These are phyloP conservation scores for Talaromyces trachyspermus DNA, from an alignment of 495 filamentous ascomycete genomes.

Conservation along the genomic window DNA sequence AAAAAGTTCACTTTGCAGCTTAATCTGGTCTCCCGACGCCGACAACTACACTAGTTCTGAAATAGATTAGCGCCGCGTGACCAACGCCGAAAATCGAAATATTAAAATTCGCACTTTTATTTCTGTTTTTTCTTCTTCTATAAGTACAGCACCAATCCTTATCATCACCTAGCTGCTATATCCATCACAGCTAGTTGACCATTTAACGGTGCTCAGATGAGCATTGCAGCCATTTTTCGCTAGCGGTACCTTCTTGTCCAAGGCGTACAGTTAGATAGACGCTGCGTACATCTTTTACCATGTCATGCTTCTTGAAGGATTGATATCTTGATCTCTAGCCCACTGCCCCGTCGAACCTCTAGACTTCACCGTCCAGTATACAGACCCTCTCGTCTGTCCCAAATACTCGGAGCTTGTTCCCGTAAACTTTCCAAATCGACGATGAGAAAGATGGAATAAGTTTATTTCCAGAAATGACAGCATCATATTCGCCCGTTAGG, in stretches of 20 bases:
- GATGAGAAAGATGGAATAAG: slow-evolving; percentile 43
- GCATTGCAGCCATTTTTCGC: slow-evolving; percentile 57
- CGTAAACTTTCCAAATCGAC: slow-evolving; percentile 54
- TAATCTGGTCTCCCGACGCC: slow-evolving; percentile 13
- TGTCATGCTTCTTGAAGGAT: too few relatives aligned
- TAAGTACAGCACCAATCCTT: slow-evolving; percentile 50
- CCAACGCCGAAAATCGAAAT: slow-evolving; percentile 4
- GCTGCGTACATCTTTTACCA: slow-evolving; percentile 44
- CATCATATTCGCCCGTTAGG: not conserved
- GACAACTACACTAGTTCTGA: slow-evolving; percentile 14
- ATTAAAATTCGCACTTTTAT: not conserved
- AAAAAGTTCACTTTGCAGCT: slow-evolving; percentile 40
- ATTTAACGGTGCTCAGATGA: slow-evolving; percentile 58
- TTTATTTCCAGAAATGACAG: slow-evolving; percentile 9
- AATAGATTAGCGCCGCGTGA: slow-evolving; percentile 26
- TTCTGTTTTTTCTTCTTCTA: slow-evolving; percentile 21
- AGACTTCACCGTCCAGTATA: slow-evolving; percentile 18
- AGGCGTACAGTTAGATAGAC: slow-evolving; percentile 69
- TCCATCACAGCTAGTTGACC: slow-evolving; percentile 48
- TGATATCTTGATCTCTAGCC: too few relatives aligned
- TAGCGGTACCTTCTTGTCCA: slow-evolving; percentile 61
- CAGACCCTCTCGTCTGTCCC: slow-evolving; percentile 53
- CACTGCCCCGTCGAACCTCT: too few relatives aligned
- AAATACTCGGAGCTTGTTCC: slow-evolving; percentile 60
- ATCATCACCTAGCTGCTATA: slow-evolving; percentile 49